phyloP scores from a whole-genome alignment of 331 rosid species.

The Prunus yedoensis region DNA sequence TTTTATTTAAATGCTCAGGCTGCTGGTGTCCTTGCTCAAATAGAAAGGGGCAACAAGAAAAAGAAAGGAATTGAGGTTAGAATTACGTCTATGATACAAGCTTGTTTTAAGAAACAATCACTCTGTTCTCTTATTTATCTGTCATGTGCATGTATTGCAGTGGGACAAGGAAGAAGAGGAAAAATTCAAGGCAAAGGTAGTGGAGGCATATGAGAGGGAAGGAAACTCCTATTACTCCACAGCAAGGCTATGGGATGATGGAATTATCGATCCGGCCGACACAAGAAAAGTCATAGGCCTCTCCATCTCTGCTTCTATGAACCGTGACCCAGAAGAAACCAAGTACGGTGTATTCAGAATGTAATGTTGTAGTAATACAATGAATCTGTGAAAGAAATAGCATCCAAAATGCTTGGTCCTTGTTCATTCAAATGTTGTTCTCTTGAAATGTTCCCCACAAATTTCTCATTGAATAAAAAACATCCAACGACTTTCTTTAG shows the following conservation, averaged over 20 bases:
- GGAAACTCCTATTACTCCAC: conserved; percentile 91
- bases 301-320: conserved; percentile 67
- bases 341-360: conserved; percentile 91
- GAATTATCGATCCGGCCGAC: conserved; percentile 93
- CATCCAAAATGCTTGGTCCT: neutral
- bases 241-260: conserved; percentile 96
- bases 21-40: conserved; percentile 88
- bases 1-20: conserved; percentile 51
- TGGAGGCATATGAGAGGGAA: conserved; percentile 78
- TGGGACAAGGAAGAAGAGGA: conserved; percentile 90
- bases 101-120: neutral
- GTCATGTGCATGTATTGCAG: conserved; percentile 32
- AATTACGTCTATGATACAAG: neutral
- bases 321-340: conserved; percentile 64
- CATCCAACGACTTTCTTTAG: neutral
- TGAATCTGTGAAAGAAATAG: neutral
- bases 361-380: conserved; percentile 28
- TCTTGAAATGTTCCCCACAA: neutral
- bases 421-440: neutral
- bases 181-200: conserved; percentile 61
- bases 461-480: neutral
- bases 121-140: conserved; percentile 22
- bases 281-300: conserved; percentile 80
- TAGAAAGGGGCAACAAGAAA: conserved; percentile 82
- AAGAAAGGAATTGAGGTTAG: conserved; percentile 87